Percentiles rank a stretch among this genome's conserved stretches.
Conservation (phyloP, 805 yeast genomes). For the Cyberlindnera bimundalis region DNA sequence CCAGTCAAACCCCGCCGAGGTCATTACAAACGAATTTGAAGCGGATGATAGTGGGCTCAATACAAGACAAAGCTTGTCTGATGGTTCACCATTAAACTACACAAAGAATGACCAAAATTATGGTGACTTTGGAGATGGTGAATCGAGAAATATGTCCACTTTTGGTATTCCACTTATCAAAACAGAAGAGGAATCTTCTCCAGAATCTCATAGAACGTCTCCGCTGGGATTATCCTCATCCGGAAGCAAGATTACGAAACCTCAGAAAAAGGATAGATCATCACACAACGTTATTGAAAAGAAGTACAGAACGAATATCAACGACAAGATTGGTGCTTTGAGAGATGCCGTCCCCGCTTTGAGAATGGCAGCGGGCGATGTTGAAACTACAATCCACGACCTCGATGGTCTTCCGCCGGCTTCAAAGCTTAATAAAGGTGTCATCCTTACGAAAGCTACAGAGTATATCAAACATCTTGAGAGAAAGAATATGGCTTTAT, state of each 20-base stretch:
- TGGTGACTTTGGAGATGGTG: not conserved
- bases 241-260: conserved; percentile 34
- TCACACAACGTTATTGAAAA: conserved; percentile 81
- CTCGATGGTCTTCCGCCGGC: conserved; percentile 78
- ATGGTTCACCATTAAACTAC: conserved; percentile 3
- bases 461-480: conserved; percentile 78
- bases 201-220: conserved; percentile 9
- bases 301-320: conserved; percentile 75
- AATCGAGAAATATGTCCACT: not conserved
- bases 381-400: conserved; percentile 41
- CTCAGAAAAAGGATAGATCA: conserved; percentile 46
- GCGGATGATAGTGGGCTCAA: conserved; percentile 2
- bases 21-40: not conserved
- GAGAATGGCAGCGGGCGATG: conserved; percentile 55
- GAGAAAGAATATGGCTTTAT: conserved; percentile 35
- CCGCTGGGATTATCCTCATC: conserved; percentile 1
- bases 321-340: conserved; percentile 62
- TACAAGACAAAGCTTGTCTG: not conserved
- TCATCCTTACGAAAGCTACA: conserved; percentile 70
- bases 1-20: not conserved
- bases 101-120: not conserved
- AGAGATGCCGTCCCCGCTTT: conserved; percentile 78
- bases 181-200: conserved; percentile 9
- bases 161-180: conserved; percentile 2
- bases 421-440: conserved; percentile 71